These are phyloP conservation scores for Xerocomus alliaceus DNA, from an alignment of 1,284 basidiomycete genomes.

Conservation along the genomic window DNA sequence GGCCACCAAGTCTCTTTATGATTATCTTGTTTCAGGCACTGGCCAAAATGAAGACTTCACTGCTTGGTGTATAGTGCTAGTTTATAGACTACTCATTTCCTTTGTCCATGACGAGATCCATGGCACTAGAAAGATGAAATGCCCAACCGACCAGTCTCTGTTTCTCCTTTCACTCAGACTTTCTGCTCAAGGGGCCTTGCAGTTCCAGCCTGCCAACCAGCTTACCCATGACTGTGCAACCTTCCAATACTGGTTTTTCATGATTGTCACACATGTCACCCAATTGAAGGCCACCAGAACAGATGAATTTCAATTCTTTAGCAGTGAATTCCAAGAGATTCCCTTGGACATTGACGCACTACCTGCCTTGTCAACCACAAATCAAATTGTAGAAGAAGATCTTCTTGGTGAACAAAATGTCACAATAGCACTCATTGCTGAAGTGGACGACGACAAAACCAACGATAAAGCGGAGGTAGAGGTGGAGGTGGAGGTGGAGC, in stretches of 20 bases:
- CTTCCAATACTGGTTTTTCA: not conserved
- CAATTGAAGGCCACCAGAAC: not conserved
- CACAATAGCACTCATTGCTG: too few relatives aligned
- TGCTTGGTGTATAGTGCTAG: too few relatives aligned
- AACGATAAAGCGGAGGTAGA: too few relatives aligned
- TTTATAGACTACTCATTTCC: not conserved
- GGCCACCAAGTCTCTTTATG: not conserved
- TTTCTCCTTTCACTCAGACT: too few relatives aligned
- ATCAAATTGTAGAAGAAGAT: too few relatives aligned
- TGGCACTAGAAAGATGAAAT: slow-evolving; percentile 6
- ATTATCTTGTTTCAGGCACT: not conserved
- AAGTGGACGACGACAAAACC: not conserved
- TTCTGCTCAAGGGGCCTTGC: not conserved
- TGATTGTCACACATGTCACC: not conserved
- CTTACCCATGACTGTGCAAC: not conserved
- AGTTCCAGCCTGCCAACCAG: not conserved
- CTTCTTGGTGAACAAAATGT: too few relatives aligned
- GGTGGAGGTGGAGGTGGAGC: too few relatives aligned
- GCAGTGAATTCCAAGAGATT: not conserved
- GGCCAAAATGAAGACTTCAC: not conserved
- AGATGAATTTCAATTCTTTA: not conserved
- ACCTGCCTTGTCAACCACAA: too few relatives aligned
- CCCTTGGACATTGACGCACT: not conserved
- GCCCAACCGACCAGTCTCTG: too few relatives aligned
- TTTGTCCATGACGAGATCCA: slow-evolving; percentile 6